Base-by-base conservation (phyloP, 441 rosid species). In the Eruca vesicaria region DNA sequence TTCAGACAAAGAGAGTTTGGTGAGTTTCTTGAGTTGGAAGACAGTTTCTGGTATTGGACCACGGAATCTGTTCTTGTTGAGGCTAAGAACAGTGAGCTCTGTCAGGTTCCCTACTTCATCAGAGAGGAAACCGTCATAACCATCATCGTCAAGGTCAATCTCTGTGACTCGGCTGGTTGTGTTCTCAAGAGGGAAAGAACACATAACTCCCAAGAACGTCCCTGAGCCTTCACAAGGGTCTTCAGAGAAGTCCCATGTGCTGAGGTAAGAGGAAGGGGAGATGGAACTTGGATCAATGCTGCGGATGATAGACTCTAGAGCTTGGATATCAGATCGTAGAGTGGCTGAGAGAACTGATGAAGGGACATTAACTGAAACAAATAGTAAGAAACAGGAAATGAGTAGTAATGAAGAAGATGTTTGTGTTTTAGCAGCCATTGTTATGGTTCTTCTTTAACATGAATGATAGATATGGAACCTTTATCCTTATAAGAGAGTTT, bases 181-280 rank as follows among this genome's bases (percentile, higher is more conserved):
- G 59, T 83, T 83, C 55, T 83, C 86, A 1, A 33, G 14, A 45
- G 87, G 88, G 70, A 77, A 45, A 9, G 84, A 67, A 43, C 90
- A 89, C 71, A 86, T 72, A 53, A 85, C 79, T 41, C 90, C 91
- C 14, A 82, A 84, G 75, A 87, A 89, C 19, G 72, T 73, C 7
- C 83, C 88, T 1, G 81, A 2, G 23, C 78, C 83, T 43, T 82
- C 88, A 32, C 92, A 85, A 0, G 94, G 92, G 74, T 89, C 92
- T 2, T 52, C 57, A 1, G 82, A 31, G 75, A 87, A 86, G 71
- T 85, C 83, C 90, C 89, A 89, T 35, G 86, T 83, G 26, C 68
- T 50, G 59, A 87, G 76, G 77, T 78, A 87, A 29, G 89, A 89
- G 43, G 81, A 63, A 2, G 82, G 36, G 2, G 84, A 69, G 23